Conservation (phyloP, 163 green algal species). For the Prototheca cutis region DNA sequence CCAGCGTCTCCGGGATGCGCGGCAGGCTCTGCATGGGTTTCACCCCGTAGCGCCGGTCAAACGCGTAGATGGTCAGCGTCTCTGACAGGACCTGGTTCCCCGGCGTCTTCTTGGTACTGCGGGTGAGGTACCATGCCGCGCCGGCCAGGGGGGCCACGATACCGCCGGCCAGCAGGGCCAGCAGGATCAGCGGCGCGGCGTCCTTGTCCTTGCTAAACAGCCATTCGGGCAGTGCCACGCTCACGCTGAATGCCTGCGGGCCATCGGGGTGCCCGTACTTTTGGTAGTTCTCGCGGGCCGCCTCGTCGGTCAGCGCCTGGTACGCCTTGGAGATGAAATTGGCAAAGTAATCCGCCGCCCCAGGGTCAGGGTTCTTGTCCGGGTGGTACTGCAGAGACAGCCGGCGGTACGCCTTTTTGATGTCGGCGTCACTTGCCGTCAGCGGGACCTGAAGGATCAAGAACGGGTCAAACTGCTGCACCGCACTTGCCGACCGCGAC, state of each 20-base stretch:
- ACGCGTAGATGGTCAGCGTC: constrained; percentile 49
- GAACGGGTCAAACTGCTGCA: constrained; percentile 87
- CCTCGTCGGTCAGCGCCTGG: constrained; percentile 86
- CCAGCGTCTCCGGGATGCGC: constrained; percentile 77
- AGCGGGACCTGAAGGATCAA: constrained; percentile 64
- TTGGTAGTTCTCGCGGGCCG: constrained; percentile 80
- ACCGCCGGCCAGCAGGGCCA: constrained; percentile 65
- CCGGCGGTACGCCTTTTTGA: constrained; percentile 72
- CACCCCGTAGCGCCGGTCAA: constrained; percentile 48
- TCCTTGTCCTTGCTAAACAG: constrained; percentile 65
- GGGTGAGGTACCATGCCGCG: constrained; percentile 76
- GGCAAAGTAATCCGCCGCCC: constrained; percentile 80
- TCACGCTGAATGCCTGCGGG: constrained; percentile 73
- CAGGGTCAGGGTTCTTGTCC: constrained; percentile 86
- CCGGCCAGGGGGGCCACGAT: constrained; percentile 78
- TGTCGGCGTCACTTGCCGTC: constrained; percentile 55
- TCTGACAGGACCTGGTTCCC: constrained; percentile 66
- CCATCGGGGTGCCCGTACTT: constrained; percentile 96
- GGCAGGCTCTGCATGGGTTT: constrained; percentile 72
- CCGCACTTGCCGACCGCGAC: neutral
- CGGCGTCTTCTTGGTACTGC: constrained; percentile 42
- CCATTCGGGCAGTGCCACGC: constrained; percentile 84
- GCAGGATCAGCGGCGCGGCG: constrained; percentile 67
- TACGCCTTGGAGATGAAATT: constrained; percentile 93
- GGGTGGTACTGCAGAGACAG: constrained; percentile 79